Evolutionary conservation across 306 rosid genomes (phyloP), one percentile per base, ranked within the genome.

Genomic region (Benincasa hispida): DNA sequence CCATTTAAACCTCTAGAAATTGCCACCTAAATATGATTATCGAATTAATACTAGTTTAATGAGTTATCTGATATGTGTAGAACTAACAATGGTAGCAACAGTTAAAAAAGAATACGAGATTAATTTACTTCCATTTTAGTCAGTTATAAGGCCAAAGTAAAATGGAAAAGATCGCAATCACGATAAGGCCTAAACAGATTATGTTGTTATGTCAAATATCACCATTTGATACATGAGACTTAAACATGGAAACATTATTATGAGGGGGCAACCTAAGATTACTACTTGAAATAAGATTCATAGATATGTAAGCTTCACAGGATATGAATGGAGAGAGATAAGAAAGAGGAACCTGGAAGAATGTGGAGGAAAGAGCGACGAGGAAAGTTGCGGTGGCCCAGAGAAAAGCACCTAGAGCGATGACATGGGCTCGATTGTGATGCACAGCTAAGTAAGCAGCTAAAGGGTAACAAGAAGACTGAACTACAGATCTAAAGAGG

Each of bases 1-100:
- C 98, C 98, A 53, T 91, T 93, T 75, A 91, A 87, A 11, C 92
- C 98, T 87, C 97, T 89, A 35, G 97, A 93, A 79, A 93, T 78
- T 60, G 96, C 97, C 60, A 93, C 96, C 98, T 91, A 74, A 41
- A 54, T 39, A 59, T 67, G 30, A 28, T 79, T 22, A 67, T 22
- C 54, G 37, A 66, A 66, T 37, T 19, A 34, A 8, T 32, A 14
- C 21, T 0, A 1, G 13, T 59, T 27, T 12, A 27, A 37, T 27
- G 35, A 59, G 34, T 5, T 12, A 27, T 25, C 35, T 24, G 32
- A 32, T 32, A 57, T 57, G n/a, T 24, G 2, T 30, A 61, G 68
- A 5, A 15, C 12, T 59, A 59, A 60, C 41, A 13, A 4, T 58
- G 35, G 65, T 12, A 58, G 4, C 6, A 61, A 22, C 22, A n/a